Percentiles rank a stretch among this genome's conserved stretches.
Conservation (phyloP, 2,329 filamentous ascomycete genomes). For the Fusarium longipes region DNA sequence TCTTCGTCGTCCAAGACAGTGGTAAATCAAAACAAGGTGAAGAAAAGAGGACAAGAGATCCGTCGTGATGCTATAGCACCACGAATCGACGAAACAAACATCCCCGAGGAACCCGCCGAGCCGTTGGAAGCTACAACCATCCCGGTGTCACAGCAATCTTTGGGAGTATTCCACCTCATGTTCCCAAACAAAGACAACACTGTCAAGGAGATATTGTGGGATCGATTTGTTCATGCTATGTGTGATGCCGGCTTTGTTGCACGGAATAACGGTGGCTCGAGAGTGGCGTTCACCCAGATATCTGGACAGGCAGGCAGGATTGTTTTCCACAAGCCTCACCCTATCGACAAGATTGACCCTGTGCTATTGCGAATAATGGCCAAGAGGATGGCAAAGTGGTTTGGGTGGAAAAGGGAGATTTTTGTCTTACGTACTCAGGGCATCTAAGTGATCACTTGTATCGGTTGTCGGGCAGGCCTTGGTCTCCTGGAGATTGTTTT, state of each 20-base stretch:
- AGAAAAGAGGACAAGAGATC: neutral
- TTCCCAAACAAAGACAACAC: rapidly evolving
- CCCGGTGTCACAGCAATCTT: neutral
- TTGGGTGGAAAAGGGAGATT: neutral
- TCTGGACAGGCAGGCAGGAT: neutral
- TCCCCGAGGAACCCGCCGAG: neutral
- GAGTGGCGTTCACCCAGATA: neutral
- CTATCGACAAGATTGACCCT: neutral
- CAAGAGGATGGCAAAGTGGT: neutral
- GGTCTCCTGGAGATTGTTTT: too few species aligned
- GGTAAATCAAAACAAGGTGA: neutral
- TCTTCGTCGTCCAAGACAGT: rapidly evolving
- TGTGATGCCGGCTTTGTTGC: rapidly evolving
- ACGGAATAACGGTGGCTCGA: neutral
- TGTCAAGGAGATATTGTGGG: neutral
- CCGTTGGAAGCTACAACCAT: rapidly evolving
- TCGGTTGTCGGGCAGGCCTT: too few species aligned
- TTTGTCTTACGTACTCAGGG: neutral
- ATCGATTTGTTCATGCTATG: neutral
- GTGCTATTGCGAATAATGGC: neutral
- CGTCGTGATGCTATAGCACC: neutral
- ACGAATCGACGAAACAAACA: rapidly evolving
- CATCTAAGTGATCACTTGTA: too few species aligned
- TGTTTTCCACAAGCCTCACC: neutral
- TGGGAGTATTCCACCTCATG: neutral